Evolutionary conservation across 2,329 filamentous ascomycete genomes (phyloP).

Genomic region (Pseudocercospora eumusae): DNA sequence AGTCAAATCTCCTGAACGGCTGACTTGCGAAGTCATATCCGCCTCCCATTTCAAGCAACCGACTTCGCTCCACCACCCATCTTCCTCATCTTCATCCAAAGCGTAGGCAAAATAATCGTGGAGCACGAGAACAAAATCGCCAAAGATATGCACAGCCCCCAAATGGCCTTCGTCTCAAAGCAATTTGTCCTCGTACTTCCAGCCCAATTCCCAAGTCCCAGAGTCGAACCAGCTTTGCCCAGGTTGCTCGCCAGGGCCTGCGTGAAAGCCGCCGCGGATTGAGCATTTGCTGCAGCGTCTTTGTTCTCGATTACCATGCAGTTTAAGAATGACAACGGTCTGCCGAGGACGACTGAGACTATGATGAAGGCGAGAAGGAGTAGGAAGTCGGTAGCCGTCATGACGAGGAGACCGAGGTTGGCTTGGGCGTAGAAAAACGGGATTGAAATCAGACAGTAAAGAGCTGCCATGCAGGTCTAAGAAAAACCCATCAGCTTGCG

Average conservation of each 20-base stretch:
- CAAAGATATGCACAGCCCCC: constrained; percentile 80
- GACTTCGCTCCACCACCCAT: constrained; percentile 30
- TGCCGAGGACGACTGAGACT: constrained; percentile 74
- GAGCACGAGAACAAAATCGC: constrained; percentile 56
- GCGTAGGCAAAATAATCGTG: constrained; percentile 48
- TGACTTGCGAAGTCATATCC: not conserved
- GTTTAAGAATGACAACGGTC: constrained; percentile 74
- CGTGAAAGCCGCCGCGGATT: constrained; percentile 57
- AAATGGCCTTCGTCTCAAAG: constrained; percentile 81
- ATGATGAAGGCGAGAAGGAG: constrained; percentile 77
- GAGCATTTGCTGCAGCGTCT: constrained; percentile 47
- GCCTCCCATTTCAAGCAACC: constrained; percentile 11
- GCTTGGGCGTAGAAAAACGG: constrained; percentile 81
- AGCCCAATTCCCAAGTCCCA: constrained; percentile 58
- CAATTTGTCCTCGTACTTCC: constrained; percentile 68
- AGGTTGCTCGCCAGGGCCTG: constrained; percentile 56
- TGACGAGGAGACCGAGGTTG: constrained; percentile 71
- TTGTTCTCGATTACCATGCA: constrained; percentile 61
- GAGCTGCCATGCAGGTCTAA: constrained; percentile 73
- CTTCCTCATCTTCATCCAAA: constrained; percentile 55
- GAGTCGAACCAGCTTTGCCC: constrained; percentile 51
- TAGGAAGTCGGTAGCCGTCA: constrained; percentile 65
- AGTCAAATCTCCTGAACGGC: not conserved
- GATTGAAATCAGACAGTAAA: constrained; percentile 71
- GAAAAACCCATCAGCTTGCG: too few species aligned